Conservation (phyloP, 2,329 filamentous ascomycete genomes). For the Aspergillus oerlinghausenensis region DNA sequence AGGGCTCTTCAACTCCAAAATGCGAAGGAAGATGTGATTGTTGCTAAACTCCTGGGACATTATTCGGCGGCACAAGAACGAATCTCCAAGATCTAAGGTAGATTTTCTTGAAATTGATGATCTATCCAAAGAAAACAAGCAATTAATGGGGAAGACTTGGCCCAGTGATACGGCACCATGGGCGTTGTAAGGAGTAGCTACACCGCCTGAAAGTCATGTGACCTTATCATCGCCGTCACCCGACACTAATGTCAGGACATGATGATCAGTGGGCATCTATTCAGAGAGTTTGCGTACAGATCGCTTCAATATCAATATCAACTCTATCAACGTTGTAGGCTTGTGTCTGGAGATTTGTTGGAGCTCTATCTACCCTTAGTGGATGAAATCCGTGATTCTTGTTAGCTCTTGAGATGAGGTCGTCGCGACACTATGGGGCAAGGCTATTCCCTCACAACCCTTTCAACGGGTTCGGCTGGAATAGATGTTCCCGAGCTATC, state of each 20-base stretch:
- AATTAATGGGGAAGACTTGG: not conserved
- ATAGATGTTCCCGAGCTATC: conserved; percentile 91
- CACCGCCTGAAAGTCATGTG: not conserved
- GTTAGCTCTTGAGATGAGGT: conserved; percentile 25
- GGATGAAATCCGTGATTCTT: not conserved
- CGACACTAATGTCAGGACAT: not conserved
- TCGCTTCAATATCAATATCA: not conserved
- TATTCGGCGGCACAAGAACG: not conserved
- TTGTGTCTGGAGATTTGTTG: not conserved
- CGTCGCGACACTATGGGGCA: conserved; percentile 69
- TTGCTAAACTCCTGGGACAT: not conserved
- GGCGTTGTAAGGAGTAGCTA: not conserved
- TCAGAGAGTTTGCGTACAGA: not conserved
- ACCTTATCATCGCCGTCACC: not conserved
- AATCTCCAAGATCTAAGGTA: not conserved
- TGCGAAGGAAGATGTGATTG: not conserved
- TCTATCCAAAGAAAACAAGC: not conserved
- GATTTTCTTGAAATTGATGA: not conserved
- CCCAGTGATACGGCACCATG: not conserved
- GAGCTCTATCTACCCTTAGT: not conserved
- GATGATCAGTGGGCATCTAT: not conserved
- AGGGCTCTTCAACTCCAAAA: not conserved
- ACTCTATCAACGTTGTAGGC: not conserved
- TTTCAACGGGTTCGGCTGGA: conserved; percentile 84
- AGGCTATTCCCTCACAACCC: conserved; percentile 88